phyloP scores from a whole-genome alignment of 2,329 filamentous ascomycete genomes.

The Thielaviopsis populi region DNA sequence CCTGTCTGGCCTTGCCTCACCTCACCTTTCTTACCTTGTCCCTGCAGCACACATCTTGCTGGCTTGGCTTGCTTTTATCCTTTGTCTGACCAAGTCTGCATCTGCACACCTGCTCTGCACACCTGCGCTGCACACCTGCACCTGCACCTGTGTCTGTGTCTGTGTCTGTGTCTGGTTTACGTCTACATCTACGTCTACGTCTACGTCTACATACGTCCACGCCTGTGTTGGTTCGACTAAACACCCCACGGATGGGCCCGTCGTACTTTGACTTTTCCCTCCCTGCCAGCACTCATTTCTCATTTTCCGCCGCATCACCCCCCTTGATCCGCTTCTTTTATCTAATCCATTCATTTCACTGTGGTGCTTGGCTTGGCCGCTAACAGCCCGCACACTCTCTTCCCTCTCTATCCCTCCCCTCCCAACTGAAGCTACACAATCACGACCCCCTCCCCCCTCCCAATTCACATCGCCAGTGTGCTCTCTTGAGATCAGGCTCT shows the following conservation, averaged over 20 bases:
- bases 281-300: neutral
- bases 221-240: too few species aligned
- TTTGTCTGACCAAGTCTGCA: neutral
- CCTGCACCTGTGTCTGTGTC: neutral
- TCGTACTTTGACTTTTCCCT: neutral
- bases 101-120: neutral
- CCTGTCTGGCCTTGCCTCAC: neutral
- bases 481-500: neutral
- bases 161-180: neutral
- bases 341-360: too few species aligned
- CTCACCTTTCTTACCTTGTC: neutral
- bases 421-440: neutral
- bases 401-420: neutral
- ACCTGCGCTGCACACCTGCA: too few species aligned
- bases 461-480: neutral
- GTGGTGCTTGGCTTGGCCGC: too few species aligned
- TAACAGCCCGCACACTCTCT: too few species aligned
- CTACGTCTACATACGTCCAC: neutral
- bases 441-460: neutral
- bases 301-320: too few species aligned
- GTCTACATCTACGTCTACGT: neutral
- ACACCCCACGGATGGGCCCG: too few species aligned
- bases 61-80: neutral
- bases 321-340: too few species aligned
- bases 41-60: constrained; percentile 2